phyloP scores from a whole-genome alignment of 768 basidiomycete species.

The Boletus subcaerulescens region DNA sequence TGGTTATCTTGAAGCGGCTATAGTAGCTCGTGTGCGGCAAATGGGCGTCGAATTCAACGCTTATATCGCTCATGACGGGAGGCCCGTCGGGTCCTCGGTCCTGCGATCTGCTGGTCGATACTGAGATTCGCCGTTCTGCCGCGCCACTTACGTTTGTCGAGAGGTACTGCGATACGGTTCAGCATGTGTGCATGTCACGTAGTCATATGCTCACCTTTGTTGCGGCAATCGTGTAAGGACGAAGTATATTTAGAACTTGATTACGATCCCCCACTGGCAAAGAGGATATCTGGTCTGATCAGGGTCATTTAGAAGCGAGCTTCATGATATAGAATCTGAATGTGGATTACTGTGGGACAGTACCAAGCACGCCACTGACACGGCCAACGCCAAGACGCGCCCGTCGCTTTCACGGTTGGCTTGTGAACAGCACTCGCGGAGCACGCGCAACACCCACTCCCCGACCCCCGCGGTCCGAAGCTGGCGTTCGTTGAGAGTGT shows the following conservation, averaged over 20 bases:
- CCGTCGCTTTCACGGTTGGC: constrained; percentile 4
- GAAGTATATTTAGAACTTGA: constrained; percentile 40
- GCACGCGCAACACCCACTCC: constrained; percentile 23
- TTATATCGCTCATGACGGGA: constrained; percentile 3
- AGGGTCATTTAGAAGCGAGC: constrained; percentile 24
- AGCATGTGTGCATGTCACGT: constrained; percentile 10
- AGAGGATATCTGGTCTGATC: constrained; percentile 38
- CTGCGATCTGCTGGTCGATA: constrained; percentile 22
- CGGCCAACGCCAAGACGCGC: constrained; percentile 25
- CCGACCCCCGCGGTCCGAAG: constrained; percentile 41
- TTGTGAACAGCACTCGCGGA: constrained; percentile 17
- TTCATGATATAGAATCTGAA: constrained; percentile 24
- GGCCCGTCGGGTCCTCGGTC: constrained; percentile 17
- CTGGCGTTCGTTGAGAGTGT: constrained; percentile 45
- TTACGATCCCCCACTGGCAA: constrained; percentile 38
- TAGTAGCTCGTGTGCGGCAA: constrained; percentile 18
- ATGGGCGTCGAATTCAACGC: constrained; percentile 9
- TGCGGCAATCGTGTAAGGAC: constrained; percentile 36
- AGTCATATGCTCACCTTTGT: constrained; percentile 28
- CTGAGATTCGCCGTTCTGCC: constrained; percentile 10
- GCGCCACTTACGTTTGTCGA: constrained; percentile 28
- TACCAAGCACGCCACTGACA: constrained; percentile 35
- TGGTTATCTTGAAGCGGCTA: constrained; percentile 19
- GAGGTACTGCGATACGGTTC: constrained; percentile 23
- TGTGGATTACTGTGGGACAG: constrained; percentile 35